Evolutionary conservation across 1,139 yeast genomes (phyloP), one percentile per base, ranked within the genome.

Genomic region (Diutina rugosa): DNA sequence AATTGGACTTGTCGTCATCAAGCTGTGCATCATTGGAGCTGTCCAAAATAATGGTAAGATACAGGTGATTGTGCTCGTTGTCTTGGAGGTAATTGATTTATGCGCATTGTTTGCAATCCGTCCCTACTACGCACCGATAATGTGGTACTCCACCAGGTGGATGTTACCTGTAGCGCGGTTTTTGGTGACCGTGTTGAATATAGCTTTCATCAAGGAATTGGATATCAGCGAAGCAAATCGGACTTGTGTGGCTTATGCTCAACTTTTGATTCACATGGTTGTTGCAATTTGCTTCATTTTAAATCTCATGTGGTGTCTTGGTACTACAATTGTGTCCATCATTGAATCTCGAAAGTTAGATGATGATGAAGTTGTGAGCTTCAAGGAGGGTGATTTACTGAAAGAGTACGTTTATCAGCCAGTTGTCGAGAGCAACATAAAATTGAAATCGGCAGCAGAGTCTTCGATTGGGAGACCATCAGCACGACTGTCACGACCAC

Each of bases 1-100:
- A 48, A 62, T 68, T 12, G 45, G 64, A 0, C 67, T 73, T 6
- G 55, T 79, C 1, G 41, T 69, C 2, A 72, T 72, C 58, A 72
- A 75, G 61, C 56, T 76, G 18, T 54, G 60, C 30, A 65, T 78
- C 0, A 69, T 81, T 54, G 81, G 82, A 0, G 63, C 72, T 32
- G 59, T 79, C 30, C 82, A 79, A 59, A 58, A 60, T 5, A 65
- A 67, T 58, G 84, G 84, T 0, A 57, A 68, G 2, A 74, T 71
- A 3, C 85, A 81, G 61, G 76, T 80, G 0, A 59, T 68, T 1
- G 56, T 73, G n/a, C 64, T 80, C 51, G 65, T 77, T 6, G 61
- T 72, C 0, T 46, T 74, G 2, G 80, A 79, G 59, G 59, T 70
- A 28, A 29, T 67, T 3, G 72, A 73, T 55, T 61, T 77, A 46